Percentiles rank a stretch among this genome's conserved stretches.
phyloP scores from a whole-genome alignment of 306 rosid species.

The Biancaea sappan region DNA sequence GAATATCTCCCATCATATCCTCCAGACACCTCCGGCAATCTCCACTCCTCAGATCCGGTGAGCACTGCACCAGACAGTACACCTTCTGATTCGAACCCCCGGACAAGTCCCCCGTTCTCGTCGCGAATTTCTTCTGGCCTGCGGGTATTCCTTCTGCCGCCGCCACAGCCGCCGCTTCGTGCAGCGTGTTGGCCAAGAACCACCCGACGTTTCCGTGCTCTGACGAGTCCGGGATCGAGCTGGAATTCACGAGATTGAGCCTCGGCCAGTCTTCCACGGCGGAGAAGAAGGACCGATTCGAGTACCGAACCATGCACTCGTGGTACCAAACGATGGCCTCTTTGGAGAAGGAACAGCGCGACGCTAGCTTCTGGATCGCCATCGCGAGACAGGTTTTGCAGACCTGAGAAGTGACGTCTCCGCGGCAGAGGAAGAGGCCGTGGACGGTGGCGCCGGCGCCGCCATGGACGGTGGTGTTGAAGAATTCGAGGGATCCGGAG shows the following conservation, averaged over 20 bases:
- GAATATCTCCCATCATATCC: conserved; percentile 27
- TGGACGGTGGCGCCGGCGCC: neutral
- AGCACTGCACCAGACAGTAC: conserved; percentile 27
- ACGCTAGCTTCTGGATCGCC: neutral
- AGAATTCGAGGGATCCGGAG: neutral
- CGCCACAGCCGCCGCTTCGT: conserved; percentile 10
- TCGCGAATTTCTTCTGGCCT: conserved; percentile 20
- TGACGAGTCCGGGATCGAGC: neutral
- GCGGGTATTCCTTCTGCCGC: no score
- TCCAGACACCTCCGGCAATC: conserved; percentile 26
- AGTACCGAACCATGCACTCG: neutral
- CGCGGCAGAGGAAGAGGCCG: conserved; percentile 12
- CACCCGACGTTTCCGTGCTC: neutral
- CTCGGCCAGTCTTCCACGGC: conserved; percentile 28
- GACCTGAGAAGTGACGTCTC: neutral
- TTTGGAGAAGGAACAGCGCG: neutral
- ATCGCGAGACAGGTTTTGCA: neutral
- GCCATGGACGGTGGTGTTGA: neutral
- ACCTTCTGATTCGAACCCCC: neutral
- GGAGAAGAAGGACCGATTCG: conserved; percentile 25
- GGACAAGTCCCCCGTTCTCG: neutral
- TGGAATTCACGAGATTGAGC: neutral
- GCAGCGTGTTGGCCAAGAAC: conserved; percentile 21
- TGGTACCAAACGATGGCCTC: conserved; percentile 20
- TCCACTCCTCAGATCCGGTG: conserved; percentile 26